Evolutionary conservation across 768 basidiomycete genomes (phyloP), one percentile per base, ranked within the genome.

Genomic region (Leccinum boreale): DNA sequence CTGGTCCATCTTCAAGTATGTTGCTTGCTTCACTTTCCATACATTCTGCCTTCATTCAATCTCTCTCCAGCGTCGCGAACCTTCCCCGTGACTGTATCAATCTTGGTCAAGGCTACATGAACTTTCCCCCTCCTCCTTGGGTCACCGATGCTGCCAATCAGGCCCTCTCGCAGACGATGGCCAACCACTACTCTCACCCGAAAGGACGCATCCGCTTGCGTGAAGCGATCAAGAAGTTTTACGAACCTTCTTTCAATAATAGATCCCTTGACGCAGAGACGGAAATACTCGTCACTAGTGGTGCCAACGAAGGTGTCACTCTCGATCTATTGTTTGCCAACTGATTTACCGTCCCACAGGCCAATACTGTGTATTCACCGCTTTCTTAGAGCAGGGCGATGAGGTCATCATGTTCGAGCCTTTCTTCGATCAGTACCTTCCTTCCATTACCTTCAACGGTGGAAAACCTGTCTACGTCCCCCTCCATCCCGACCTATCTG

Each of bases 381-480:
- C 97, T 0, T 98, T 96, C 76, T 74, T 97, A 39, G 88, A 98
- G 60, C 80, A 83, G 36, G 96, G 90, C 4, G 97, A 98, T 67
- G 97, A 99, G 73, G 96, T 98, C 61, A 96, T 99, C 73, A 87
- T 98, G 84, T 95, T 98, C 68, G 97, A 98, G 74, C 96, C 95
- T 2, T 97, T 93, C 80, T 98, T 97, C 69, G 95, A 98, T 69
- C 95, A 98, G 71, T 96, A 94, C 72, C 81, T 94, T 52, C 89
- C 94, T 23, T 92, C 91, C 6, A 88, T 96, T 53, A 90, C 88
- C 28, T 97, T 98, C 83, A 94, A 96, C 65, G 92, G 91, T 29
- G 96, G 94, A 47, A 86, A 84, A 60, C 94, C 95, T 12, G 87
- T 98, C 49, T 98, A 92, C 69, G 94, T 99, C 10, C 96, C 97